Evolutionary conservation across 2,329 filamentous ascomycete genomes (phyloP).

Genomic region (Ceratocystis cubensis): DNA sequence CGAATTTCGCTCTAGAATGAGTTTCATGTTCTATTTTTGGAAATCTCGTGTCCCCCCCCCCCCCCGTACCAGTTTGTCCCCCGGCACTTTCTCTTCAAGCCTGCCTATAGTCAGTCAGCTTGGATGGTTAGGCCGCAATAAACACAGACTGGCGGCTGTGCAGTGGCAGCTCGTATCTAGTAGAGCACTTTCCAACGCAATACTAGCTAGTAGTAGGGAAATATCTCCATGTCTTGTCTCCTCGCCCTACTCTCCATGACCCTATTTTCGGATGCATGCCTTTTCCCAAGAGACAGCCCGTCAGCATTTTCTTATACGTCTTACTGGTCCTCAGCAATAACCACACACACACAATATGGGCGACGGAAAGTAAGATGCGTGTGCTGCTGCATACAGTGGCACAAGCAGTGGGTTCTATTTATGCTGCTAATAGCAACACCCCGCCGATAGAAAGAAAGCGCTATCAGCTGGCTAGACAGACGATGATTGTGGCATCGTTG

Average conservation of each 20-base stretch:
- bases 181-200: no score
- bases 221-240: no score
- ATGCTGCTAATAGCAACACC: not conserved
- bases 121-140: not conserved
- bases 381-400: no score
- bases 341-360: not conserved
- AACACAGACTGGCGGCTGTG: not conserved
- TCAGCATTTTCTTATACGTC: not conserved
- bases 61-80: not conserved
- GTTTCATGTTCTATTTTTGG: constrained; percentile 8
- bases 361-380: no score
- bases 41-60: not conserved
- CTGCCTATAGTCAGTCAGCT: not conserved
- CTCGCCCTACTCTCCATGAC: no score
- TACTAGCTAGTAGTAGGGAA: not conserved
- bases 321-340: not conserved
- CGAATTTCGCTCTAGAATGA: no score
- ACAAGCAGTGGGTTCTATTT: not conserved
- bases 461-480: not conserved
- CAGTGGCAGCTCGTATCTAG: not conserved
- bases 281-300: no score
- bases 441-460: not conserved
- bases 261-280: no score
- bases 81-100: not conserved
- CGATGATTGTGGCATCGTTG: not conserved